These are phyloP conservation scores for Priceomyces haplophilus DNA, from an alignment of 805 yeast species.

Conservation along the genomic window DNA sequence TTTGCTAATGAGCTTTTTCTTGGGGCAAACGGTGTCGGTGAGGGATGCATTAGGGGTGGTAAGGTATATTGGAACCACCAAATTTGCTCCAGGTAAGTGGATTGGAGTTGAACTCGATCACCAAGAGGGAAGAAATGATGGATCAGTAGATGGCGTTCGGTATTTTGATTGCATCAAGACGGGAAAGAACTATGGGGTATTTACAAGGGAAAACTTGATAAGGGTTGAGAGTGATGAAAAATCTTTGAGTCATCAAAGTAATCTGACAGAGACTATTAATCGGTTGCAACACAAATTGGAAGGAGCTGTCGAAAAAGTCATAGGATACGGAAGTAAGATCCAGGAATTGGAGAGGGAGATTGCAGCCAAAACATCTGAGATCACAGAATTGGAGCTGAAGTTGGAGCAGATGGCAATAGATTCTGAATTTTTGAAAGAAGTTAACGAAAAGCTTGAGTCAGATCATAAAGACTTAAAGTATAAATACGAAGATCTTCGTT, in stretches of 20 bases:
- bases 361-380: neutral
- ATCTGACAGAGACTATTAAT: constrained; percentile 18
- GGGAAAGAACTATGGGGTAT: constrained; percentile 42
- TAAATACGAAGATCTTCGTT: constrained; percentile 27
- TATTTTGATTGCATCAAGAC: constrained; percentile 40
- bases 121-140: constrained; percentile 48
- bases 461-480: constrained; percentile 23
- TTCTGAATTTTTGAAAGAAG: constrained; percentile 38
- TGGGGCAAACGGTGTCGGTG: constrained; percentile 34
- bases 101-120: constrained; percentile 45
- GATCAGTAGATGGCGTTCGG: constrained; percentile 40
- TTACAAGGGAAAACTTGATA: constrained; percentile 42
- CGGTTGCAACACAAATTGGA: constrained; percentile 48
- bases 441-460: constrained; percentile 25
- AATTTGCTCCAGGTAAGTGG: constrained; percentile 60
- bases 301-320: constrained; percentile 22
- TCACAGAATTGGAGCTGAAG: constrained; percentile 16
- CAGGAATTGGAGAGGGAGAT: constrained; percentile 13
- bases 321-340: constrained; percentile 17
- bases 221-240: neutral
- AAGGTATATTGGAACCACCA: constrained; percentile 49
- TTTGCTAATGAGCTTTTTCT: constrained; percentile 1
- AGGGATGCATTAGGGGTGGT: constrained; percentile 44
- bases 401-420: constrained; percentile 41
- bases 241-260: neutral